Base-by-base conservation (phyloP, 257 asterid genomes). In the Cynanchum wilfordii region DNA sequence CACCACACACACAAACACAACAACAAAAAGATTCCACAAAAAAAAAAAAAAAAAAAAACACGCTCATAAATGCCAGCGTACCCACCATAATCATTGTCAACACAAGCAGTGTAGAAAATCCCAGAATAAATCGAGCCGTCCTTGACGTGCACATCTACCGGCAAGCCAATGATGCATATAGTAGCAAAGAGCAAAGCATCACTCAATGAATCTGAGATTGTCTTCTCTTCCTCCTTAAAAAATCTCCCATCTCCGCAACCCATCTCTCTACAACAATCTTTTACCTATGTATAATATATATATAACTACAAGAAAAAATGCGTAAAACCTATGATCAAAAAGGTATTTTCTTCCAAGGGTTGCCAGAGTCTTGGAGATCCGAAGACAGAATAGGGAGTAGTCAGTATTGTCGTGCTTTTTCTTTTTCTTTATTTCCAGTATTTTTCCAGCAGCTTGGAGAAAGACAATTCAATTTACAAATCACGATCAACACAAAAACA, bases 51-150 rank as follows among this genome's bases (percentile, higher is more conserved):
- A 69, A 55, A 25, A 67, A 59, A 70, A 40, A 42, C 71, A 40
- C 77, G 30, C 13, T 24, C 15, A 10, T 25, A 29, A 47, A 45
- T 30, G 52, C 68, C 68, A 74, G 50, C 11, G n/a, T 63, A 56
- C 80, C 69, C 58, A 90, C 96, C 96, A 79, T 86, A 93, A 75
- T 82, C 88, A 81, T 81, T 78, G 58, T 89, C 90, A 71, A 88
- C 81, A 7, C 83, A 86, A 72, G 96, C 95, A 77, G 98, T 87
- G 86, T 88, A 81, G 77, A 93, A 84, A 73, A 86, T 88, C 76
- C 98, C 98, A 73, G 96, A 88, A 87, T 84, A 93, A 74, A 90
- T 75, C 40, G 92, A 86, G 78, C 97, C 98, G 66, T 93, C 98
- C 79, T 60, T 90, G 60, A 80, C 89, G 81, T 90, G 89, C 71